These are phyloP conservation scores for Colletotrichum noveboracense DNA, from an alignment of 2,329 filamentous ascomycete species.

Conservation along the genomic window DNA sequence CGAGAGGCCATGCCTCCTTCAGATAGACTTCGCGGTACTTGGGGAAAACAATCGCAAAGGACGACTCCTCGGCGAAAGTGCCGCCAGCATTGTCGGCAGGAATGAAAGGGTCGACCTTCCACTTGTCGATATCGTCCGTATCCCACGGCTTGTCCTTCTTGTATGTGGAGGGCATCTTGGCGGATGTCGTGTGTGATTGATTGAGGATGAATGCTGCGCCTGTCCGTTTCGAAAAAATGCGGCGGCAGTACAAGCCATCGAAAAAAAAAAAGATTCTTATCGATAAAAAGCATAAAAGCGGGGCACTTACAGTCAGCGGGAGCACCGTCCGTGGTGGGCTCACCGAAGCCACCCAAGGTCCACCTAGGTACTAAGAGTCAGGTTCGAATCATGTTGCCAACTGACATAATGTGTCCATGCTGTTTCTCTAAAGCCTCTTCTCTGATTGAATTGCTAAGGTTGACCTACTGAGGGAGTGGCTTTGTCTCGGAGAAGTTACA, in stretches of 20 bases:
- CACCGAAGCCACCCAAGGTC: background rate
- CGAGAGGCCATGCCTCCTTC: slow-evolving; percentile 89
- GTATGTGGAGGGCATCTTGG: slow-evolving; percentile 82
- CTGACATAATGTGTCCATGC: background rate
- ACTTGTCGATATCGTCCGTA: slow-evolving; percentile 96
- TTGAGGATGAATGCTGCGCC: background rate
- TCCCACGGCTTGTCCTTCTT: slow-evolving; percentile 94
- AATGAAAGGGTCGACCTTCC: slow-evolving; percentile 89
- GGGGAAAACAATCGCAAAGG: slow-evolving; percentile 86
- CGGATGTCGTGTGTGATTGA: background rate
- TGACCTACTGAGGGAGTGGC: fast-evolving
- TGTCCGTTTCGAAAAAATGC: background rate
- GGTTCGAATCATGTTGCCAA: background rate
- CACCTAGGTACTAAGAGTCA: background rate
- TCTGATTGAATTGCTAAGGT: background rate
- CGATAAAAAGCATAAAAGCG: background rate
- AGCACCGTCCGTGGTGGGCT: too few relatives aligned
- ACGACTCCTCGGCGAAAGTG: slow-evolving; percentile 90
- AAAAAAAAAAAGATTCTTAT: background rate
- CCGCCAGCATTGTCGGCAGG: slow-evolving; percentile 85
- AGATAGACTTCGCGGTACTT: slow-evolving; percentile 97
- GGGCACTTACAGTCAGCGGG: background rate
- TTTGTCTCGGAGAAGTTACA: background rate
- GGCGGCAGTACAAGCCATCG: background rate
- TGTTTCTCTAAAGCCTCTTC: background rate